A percentile compares a stretch with the other conserved stretches of the same genome.
Conservation (phyloP, 2,329 filamentous ascomycete genomes). For the Botrytis byssoidea region DNA sequence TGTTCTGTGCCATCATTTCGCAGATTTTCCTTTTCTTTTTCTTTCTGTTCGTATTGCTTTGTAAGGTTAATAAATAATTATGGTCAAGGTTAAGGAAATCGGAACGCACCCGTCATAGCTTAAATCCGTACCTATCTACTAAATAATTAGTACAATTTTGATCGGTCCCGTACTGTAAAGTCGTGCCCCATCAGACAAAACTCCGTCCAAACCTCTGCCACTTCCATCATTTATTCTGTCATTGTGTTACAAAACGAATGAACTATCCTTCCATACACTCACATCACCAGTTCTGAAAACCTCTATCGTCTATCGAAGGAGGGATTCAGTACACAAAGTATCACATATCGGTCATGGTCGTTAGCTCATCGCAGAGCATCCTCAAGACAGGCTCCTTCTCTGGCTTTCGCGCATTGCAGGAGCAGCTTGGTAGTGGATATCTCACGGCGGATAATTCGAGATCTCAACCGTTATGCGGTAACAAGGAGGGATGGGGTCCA, state of each 20-base stretch:
- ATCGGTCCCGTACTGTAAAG: slow-evolving; percentile 1
- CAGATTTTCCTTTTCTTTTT: background rate
- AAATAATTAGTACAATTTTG: background rate
- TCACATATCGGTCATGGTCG: slow-evolving; percentile 26
- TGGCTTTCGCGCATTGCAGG: slow-evolving; percentile 50
- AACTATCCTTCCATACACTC: slow-evolving; percentile 11
- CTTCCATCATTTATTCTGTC: slow-evolving; percentile 13
- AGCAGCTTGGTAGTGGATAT: slow-evolving; percentile 57
- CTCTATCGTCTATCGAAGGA: slow-evolving; percentile 24
- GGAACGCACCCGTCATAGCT: background rate
- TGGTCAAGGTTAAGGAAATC: background rate
- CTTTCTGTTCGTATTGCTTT: slow-evolving; percentile 10
- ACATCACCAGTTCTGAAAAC: slow-evolving; percentile 23
- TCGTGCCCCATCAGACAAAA: background rate
- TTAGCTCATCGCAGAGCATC: slow-evolving; percentile 30
- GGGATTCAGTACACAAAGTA: slow-evolving; percentile 22
- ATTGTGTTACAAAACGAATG: slow-evolving; percentile 20
- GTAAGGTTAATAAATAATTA: slow-evolving; percentile 4
- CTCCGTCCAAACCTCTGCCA: background rate
- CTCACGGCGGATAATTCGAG: slow-evolving; percentile 46
- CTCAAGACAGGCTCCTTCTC: slow-evolving; percentile 57
- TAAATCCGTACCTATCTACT: slow-evolving; percentile 8
- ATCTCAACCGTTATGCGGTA: slow-evolving; percentile 75
- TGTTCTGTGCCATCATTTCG: background rate
- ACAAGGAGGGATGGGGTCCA: slow-evolving; percentile 93